A percentile compares a stretch with the other conserved stretches of the same genome.
phyloP scores from a whole-genome alignment of 1,284 basidiomycete genomes.

The Meira nashicola region DNA sequence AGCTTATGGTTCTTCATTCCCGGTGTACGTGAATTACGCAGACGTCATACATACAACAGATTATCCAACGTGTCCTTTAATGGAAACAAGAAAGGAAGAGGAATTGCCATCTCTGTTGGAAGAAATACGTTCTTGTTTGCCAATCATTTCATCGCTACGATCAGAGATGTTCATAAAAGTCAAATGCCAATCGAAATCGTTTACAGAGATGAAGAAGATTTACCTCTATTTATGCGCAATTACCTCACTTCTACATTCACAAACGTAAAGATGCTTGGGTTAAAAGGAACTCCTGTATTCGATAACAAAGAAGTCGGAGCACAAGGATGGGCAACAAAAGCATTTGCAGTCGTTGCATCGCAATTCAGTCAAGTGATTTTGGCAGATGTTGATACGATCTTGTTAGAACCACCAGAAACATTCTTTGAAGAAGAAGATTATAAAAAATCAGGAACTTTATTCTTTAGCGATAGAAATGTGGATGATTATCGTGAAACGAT shows the following conservation, averaged over 20 bases:
- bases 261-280: constrained; percentile 27
- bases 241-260: constrained; percentile 22
- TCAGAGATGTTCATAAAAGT: constrained; percentile 24
- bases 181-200: constrained; percentile 32
- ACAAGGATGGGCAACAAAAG: constrained; percentile 32
- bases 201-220: constrained; percentile 34
- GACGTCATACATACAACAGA: constrained; percentile 14
- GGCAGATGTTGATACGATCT: constrained; percentile 29
- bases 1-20: constrained; percentile 31
- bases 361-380: constrained; percentile 36
- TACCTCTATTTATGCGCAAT: constrained; percentile 27
- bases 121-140: constrained; percentile 26
- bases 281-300: constrained; percentile 25
- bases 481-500: constrained; percentile 26
- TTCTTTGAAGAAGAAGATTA: constrained; percentile 31
- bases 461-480: constrained; percentile 27
- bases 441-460: constrained; percentile 31
- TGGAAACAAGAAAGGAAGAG: neutral
- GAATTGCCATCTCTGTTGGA: constrained; percentile 34
- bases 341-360: constrained; percentile 29
- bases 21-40: constrained; percentile 28
- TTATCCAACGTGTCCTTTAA: neutral
- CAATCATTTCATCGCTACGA: constrained; percentile 26
- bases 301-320: constrained; percentile 6
- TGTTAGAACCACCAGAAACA: constrained; percentile 23